Evolutionary conservation across 169 alveolate genomes (phyloP).

Genomic region (Eimeria maxima): DNA sequence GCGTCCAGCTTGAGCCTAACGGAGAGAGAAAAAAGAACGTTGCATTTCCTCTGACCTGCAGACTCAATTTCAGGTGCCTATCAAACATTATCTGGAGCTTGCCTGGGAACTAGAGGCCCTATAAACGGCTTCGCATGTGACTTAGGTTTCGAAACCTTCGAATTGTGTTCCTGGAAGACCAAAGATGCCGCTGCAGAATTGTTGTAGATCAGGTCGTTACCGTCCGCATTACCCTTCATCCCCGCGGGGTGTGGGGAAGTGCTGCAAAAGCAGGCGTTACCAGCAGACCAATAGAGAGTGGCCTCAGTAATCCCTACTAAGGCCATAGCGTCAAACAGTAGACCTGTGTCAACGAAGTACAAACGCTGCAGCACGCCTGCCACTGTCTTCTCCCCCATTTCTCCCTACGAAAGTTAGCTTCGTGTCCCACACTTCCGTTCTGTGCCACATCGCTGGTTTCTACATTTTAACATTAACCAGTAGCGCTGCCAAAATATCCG

Average conservation of each 20-base stretch:
- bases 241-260: not conserved
- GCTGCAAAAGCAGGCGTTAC: not conserved
- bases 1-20: constrained; percentile 24
- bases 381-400: not conserved
- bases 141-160: not conserved
- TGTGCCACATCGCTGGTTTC: not conserved
- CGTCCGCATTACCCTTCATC: no score
- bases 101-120: not conserved
- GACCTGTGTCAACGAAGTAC: not conserved
- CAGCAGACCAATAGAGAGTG: not conserved
- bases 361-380: not conserved
- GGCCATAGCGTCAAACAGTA: not conserved
- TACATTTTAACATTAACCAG: not conserved
- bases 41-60: not conserved
- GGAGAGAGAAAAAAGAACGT: not conserved
- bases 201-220: no score
- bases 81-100: not conserved
- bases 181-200: no score
- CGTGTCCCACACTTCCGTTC: not conserved
- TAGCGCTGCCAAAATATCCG: no score
- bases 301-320: not conserved
- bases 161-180: not conserved
- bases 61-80: not conserved
- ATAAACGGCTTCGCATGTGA: not conserved
- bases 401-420: not conserved